phyloP scores from a whole-genome alignment of 1,139 yeast genomes.

The Scheffersomyces segobiensis region DNA sequence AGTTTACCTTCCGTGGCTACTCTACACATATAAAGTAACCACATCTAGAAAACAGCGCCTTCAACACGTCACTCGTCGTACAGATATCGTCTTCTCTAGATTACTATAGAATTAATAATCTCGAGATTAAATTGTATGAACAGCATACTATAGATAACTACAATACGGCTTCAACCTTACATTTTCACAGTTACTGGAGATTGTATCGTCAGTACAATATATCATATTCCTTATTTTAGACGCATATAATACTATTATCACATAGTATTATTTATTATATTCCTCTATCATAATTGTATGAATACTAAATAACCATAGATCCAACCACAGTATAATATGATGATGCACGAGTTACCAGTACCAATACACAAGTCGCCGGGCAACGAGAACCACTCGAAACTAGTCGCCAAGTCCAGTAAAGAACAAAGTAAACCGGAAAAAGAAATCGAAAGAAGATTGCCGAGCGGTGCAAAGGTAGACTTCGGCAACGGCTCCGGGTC shows the following conservation, averaged over 20 bases:
- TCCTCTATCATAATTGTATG: neutral
- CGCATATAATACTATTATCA: neutral
- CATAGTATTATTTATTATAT: neutral
- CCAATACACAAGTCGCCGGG: constrained; percentile 19
- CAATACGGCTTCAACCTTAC: neutral
- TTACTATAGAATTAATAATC: neutral
- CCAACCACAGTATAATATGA: constrained; percentile 23
- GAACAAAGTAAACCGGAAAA: constrained; percentile 2
- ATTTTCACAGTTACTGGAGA: neutral
- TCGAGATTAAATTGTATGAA: neutral
- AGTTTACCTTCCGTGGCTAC: neutral
- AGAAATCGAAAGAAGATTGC: constrained; percentile 31
- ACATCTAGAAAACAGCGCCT: neutral
- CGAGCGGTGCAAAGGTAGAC: constrained; percentile 44
- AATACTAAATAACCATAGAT: neutral
- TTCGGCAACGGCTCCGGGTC: constrained; percentile 29
- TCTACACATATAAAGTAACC: neutral
- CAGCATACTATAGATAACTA: neutral
- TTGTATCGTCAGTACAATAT: neutral
- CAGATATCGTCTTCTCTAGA: neutral
- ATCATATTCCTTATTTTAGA: no score
- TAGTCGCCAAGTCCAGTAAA: neutral
- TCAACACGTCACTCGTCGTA: neutral
- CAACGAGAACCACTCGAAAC: constrained; percentile 7
- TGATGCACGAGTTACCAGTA: constrained; percentile 42